Conservation (phyloP, 2,329 filamentous ascomycete species). For the Bipolaris victoriae region DNA sequence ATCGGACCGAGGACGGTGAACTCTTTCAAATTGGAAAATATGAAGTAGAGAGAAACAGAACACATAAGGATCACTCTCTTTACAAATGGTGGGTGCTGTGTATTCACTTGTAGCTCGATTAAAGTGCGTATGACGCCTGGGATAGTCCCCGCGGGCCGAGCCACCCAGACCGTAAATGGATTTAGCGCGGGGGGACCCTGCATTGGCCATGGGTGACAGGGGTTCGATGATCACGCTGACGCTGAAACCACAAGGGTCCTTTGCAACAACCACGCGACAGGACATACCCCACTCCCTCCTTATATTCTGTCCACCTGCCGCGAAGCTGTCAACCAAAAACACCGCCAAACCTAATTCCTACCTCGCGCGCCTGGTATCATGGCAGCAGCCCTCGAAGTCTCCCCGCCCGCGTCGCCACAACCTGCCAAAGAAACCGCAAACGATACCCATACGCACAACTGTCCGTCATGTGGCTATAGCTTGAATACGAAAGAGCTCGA, state of each 20-base stretch:
- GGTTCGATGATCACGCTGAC: slow-evolving; percentile 11
- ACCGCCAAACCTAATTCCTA: not conserved
- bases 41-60: not conserved
- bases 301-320: not conserved
- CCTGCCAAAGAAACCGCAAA: slow-evolving; percentile 26
- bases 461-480: slow-evolving; percentile 40
- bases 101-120: not conserved
- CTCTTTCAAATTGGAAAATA: not conserved
- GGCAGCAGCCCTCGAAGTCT: slow-evolving; percentile 26
- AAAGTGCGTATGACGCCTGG: not conserved
- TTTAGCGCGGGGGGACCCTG: slow-evolving; percentile 16
- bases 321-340: not conserved
- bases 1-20: no score
- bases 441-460: slow-evolving; percentile 30
- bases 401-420: slow-evolving; percentile 29
- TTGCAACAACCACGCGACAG: slow-evolving; percentile 6
- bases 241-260: slow-evolving; percentile 14
- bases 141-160: slow-evolving; percentile 1
- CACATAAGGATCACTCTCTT: not conserved
- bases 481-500: slow-evolving; percentile 26
- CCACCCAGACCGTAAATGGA: not conserved
- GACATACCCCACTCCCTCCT: slow-evolving; percentile 9
- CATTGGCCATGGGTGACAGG: slow-evolving; percentile 9
- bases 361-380: slow-evolving; percentile 12
- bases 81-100: not conserved